phyloP scores from a whole-genome alignment of 1,284 basidiomycete species.

The Pseudozyma pruni region DNA sequence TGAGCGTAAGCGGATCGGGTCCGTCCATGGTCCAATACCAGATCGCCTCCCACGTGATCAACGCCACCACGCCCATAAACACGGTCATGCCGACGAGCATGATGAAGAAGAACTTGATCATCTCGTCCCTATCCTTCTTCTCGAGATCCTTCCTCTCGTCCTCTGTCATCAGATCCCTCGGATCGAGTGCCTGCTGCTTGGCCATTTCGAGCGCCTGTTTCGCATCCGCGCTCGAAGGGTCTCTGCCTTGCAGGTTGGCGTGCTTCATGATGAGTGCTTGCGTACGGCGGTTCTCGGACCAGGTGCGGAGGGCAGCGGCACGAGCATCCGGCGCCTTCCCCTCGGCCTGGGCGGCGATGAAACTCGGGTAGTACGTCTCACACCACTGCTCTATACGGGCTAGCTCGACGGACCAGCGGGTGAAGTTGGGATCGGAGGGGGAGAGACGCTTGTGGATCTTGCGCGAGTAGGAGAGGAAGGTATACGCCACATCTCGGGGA shows the following conservation, averaged over 20 bases:
- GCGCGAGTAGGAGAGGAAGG: slow-evolving; percentile 85
- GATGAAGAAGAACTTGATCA: slow-evolving; percentile 52
- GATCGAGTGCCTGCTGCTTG: slow-evolving; percentile 5
- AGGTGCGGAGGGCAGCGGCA: slow-evolving; percentile 39
- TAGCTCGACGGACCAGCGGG: slow-evolving; percentile 61
- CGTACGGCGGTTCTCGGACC: slow-evolving; percentile 33
- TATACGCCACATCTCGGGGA: slow-evolving; percentile 87
- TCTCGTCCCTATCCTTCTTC: slow-evolving; percentile 40
- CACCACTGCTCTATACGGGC: slow-evolving; percentile 64
- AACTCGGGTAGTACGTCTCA: slow-evolving; percentile 64
- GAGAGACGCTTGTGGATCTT: slow-evolving; percentile 83
- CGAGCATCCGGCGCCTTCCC: slow-evolving; percentile 45
- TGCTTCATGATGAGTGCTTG: slow-evolving; percentile 26
- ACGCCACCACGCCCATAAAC: slow-evolving; percentile 48
- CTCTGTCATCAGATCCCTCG: slow-evolving; percentile 39
- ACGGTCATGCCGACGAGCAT: slow-evolving; percentile 44
- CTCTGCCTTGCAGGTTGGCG: slow-evolving; percentile 10
- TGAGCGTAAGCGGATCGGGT: slow-evolving; percentile 44
- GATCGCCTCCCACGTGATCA: slow-evolving; percentile 49
- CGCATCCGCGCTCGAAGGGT: slow-evolving; percentile 4
- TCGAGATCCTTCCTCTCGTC: slow-evolving; percentile 33
- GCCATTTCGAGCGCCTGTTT: slow-evolving; percentile 11
- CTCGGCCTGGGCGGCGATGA: slow-evolving; percentile 32
- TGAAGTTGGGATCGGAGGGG: slow-evolving; percentile 85
- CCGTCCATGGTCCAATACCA: slow-evolving; percentile 59